A percentile compares a stretch with the other conserved stretches of the same genome.
These are phyloP conservation scores for Ogataea saltuana DNA, from an alignment of 805 yeast species.

Conservation along the genomic window DNA sequence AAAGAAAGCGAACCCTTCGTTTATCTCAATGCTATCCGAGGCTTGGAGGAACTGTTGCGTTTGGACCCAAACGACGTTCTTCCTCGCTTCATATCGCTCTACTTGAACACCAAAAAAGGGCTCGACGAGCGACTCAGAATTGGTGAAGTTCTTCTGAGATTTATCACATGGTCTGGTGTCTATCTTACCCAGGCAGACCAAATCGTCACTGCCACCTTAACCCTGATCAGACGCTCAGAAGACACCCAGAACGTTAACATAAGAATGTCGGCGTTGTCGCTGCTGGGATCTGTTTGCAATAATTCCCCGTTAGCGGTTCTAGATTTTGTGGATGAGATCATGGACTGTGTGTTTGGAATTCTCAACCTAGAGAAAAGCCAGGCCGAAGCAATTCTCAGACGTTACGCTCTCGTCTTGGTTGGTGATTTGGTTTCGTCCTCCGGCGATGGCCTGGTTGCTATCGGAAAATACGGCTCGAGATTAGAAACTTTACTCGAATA, in stretches of 20 bases:
- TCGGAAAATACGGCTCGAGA: slow-evolving; percentile 47
- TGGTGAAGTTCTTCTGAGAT: slow-evolving; percentile 78
- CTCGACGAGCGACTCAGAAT: slow-evolving; percentile 72
- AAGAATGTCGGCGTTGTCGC: slow-evolving; percentile 84
- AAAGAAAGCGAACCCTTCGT: slow-evolving; percentile 84
- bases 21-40: slow-evolving; percentile 81
- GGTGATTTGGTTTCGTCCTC: slow-evolving; percentile 54
- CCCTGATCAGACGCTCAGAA: slow-evolving; percentile 21
- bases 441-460: slow-evolving; percentile 47
- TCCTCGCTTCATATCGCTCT: slow-evolving; percentile 12
- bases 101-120: slow-evolving; percentile 17
- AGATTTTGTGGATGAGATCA: slow-evolving; percentile 49
- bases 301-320: slow-evolving; percentile 56
- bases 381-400: slow-evolving; percentile 58
- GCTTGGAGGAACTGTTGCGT: slow-evolving; percentile 62
- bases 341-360: slow-evolving; percentile 80
- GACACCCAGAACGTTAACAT: slow-evolving; percentile 51
- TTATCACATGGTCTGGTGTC: slow-evolving; percentile 47
- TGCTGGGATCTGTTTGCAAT: slow-evolving; percentile 72
- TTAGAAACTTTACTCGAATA: slow-evolving; percentile 46
- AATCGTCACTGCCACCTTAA: slow-evolving; percentile 47
- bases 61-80: slow-evolving; percentile 35
- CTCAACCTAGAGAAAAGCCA: slow-evolving; percentile 53
- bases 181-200: slow-evolving; percentile 36
- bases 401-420: slow-evolving; percentile 72